Conservation (phyloP, 768 basidiomycete species). For the Lyophyllum shimeji region DNA sequence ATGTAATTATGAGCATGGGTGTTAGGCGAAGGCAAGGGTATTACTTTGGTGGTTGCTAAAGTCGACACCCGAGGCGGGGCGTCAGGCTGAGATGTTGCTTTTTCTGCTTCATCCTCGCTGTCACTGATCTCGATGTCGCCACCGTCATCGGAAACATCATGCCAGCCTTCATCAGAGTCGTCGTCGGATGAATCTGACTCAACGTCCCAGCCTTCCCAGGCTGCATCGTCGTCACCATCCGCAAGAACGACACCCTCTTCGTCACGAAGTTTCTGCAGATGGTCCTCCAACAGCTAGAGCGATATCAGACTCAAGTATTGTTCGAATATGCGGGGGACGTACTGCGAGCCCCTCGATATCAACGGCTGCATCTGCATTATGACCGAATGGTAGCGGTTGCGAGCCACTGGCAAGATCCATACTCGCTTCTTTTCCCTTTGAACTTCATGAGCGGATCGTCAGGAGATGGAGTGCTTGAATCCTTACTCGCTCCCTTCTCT, state of each 20-base stretch:
- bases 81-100: conserved; percentile 37
- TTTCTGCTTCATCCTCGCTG: conserved; percentile 77
- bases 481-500: conserved; percentile 79
- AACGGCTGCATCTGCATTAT: conserved; percentile 67
- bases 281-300: conserved; percentile 81
- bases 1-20: background rate
- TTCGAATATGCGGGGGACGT: conserved; percentile 25
- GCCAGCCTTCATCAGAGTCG: conserved; percentile 75
- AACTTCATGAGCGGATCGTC: conserved; percentile 8
- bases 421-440: conserved; percentile 87
- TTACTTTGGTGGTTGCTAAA: conserved; percentile 80
- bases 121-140: conserved; percentile 78
- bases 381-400: conserved; percentile 81
- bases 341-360: conserved; percentile 92
- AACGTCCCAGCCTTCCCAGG: conserved; percentile 89
- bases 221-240: conserved; percentile 55
- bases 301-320: background rate
- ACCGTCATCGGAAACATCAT: conserved; percentile 73
- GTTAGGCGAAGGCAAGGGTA: background rate
- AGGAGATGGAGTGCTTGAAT: background rate
- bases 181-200: conserved; percentile 67
- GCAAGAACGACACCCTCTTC: conserved; percentile 53
- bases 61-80: conserved; percentile 51
- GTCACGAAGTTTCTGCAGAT: conserved; percentile 69
- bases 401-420: conserved; percentile 67